phyloP scores from a whole-genome alignment of 768 basidiomycete species.

The Lactarius sp. region DNA sequence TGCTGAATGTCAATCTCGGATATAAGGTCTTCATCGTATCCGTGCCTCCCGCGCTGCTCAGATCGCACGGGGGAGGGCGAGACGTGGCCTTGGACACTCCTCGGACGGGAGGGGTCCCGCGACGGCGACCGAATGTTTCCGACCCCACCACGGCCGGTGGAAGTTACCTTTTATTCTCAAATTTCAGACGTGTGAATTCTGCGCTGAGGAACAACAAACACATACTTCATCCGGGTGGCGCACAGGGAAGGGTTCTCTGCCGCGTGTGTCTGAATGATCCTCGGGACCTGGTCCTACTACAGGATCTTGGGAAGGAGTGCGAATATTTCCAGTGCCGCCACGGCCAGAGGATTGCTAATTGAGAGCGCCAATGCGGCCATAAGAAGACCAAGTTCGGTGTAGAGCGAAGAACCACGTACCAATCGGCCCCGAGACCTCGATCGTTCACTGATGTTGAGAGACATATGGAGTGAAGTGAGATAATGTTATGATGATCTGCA shows the following conservation, averaged over 20 bases:
- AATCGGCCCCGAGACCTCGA: conserved; percentile 8
- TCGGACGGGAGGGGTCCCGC: conserved; percentile 38
- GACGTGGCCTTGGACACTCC: neutral
- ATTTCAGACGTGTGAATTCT: neutral
- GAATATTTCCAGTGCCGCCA: conserved; percentile 67
- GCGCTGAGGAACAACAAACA: neutral
- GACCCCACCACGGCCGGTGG: conserved; percentile 73
- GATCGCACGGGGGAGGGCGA: neutral
- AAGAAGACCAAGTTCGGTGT: neutral
- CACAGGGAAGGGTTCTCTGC: conserved; percentile 47
- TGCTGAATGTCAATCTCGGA: conserved; percentile 5
- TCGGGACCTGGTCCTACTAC: conserved; percentile 38
- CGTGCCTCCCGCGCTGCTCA: conserved; percentile 27
- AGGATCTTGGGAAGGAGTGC: conserved; percentile 36
- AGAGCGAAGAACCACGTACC: neutral
- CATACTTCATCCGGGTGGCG: conserved; percentile 37
- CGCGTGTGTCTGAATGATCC: conserved; percentile 53
- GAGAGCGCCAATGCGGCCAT: neutral
- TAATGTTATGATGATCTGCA: neutral
- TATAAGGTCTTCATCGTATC: conserved; percentile 31
- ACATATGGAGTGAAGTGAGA: neutral
- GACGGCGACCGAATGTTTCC: conserved; percentile 85
- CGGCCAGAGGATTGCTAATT: conserved; percentile 54
- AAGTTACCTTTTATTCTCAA: conserved; percentile 36
- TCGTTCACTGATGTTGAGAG: neutral